Conservation (phyloP, 345 rosid species). For the Isatis tinctoria region DNA sequence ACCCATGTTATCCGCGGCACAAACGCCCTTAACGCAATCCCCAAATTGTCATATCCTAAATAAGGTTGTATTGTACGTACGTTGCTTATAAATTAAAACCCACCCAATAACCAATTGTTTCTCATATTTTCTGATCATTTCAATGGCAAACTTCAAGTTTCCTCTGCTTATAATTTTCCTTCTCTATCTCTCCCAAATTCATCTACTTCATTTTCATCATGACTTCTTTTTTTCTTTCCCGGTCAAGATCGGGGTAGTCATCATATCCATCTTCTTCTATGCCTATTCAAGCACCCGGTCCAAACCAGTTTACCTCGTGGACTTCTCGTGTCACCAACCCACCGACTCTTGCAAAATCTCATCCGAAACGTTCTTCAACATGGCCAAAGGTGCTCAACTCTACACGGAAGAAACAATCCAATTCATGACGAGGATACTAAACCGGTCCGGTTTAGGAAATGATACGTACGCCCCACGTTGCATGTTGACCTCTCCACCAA, state of each 20-base stretch:
- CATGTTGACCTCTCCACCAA: slow-evolving; percentile 55
- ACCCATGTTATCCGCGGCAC: not conserved
- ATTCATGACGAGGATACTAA: slow-evolving; percentile 54
- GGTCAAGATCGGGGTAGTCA: slow-evolving; percentile 31
- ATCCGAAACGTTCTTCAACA: slow-evolving; percentile 47
- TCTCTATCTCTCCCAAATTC: slow-evolving; percentile 7
- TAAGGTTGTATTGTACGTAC: not conserved
- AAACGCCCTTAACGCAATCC: not conserved
- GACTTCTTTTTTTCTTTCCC: not conserved
- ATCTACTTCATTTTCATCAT: not conserved
- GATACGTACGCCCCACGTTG: slow-evolving; percentile 67
- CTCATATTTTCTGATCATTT: not conserved
- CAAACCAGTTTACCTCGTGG: slow-evolving; percentile 59
- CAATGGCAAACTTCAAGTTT: slow-evolving; percentile 20
- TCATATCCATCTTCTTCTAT: slow-evolving; percentile 34
- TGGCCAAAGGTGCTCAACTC: slow-evolving; percentile 47
- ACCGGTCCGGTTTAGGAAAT: slow-evolving; percentile 61
- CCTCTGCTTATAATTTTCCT: slow-evolving; percentile 5
- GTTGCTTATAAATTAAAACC: slow-evolving; percentile 20
- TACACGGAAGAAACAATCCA: slow-evolving; percentile 50
- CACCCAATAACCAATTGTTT: slow-evolving; percentile 10
- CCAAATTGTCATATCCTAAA: not conserved
- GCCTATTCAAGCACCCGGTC: slow-evolving; percentile 48
- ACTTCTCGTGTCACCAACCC: slow-evolving; percentile 69
- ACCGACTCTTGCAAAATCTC: slow-evolving; percentile 52